Conservation (phyloP, 2,329 filamentous ascomycete genomes). For the Ophiostoma fasciatum region DNA sequence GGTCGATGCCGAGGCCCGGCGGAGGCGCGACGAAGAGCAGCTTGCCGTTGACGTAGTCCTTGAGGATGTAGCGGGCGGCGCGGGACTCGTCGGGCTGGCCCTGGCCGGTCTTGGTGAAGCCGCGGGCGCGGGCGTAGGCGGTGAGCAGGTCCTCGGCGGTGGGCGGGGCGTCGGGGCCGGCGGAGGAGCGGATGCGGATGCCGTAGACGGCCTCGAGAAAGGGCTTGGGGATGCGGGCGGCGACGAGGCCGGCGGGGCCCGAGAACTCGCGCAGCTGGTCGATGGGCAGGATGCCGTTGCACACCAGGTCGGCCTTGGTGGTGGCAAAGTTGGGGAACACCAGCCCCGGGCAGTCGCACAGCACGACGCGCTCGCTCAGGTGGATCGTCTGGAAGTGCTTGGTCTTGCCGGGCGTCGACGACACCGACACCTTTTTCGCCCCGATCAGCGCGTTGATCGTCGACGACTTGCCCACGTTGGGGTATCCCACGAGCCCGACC, state of each 20-base stretch:
- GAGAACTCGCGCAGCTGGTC: slow-evolving; percentile 91
- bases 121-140: slow-evolving; percentile 76
- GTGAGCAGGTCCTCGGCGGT: slow-evolving; percentile 73
- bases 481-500: slow-evolving; percentile 91
- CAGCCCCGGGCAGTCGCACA: slow-evolving; percentile 96
- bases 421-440: slow-evolving; percentile 96
- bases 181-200: slow-evolving; percentile 71
- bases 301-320: slow-evolving; percentile 91
- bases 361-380: slow-evolving; percentile 71
- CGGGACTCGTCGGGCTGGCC: slow-evolving; percentile 89
- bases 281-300: slow-evolving; percentile 87
- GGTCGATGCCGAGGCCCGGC: slow-evolving; percentile 47
- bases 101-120: slow-evolving; percentile 77
- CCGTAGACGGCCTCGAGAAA: slow-evolving; percentile 93
- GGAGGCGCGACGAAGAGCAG: slow-evolving; percentile 85
- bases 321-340: slow-evolving; percentile 97
- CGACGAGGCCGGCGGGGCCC: slow-evolving; percentile 70
- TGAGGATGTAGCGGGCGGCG: slow-evolving; percentile 77
- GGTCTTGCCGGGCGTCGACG: slow-evolving; percentile 91
- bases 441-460: slow-evolving; percentile 99
- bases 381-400: slow-evolving; percentile 99
- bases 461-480: slow-evolving; percentile 97
- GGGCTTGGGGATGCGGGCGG: slow-evolving; percentile 67
- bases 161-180: slow-evolving; percentile 79
- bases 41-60: slow-evolving; percentile 96